Base-by-base conservation (phyloP, 1,284 basidiomycete genomes). In the Agroathelia rolfsii region DNA sequence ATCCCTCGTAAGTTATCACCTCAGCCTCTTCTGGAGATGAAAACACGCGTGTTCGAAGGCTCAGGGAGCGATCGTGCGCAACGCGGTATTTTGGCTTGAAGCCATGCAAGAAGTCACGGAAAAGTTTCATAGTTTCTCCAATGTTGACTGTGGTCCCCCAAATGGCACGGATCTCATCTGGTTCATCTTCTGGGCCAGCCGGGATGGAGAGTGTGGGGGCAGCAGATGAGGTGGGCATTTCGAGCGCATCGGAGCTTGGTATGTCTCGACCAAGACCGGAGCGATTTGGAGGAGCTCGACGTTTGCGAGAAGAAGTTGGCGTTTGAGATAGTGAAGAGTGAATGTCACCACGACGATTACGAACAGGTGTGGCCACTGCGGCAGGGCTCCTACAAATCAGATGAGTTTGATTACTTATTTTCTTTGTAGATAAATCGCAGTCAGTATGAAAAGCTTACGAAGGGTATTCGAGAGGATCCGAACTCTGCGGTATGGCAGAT, bases 131-230 rank as follows among this genome's bases (percentile, higher is more conserved):
- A 8, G 85, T 84, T 55, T 95, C 86, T 4, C 75, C 70, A 14
- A 97, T 71, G 44, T 86, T 85, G 41, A 98, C 89, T 2, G 83
- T 92, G 1, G 94, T 98, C 22, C 94, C 94, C 94, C 94, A 97
- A 45, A 97, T 89, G 15, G 83, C 89, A 38, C 87, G 85, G 39
- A 87, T 79, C 39, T 84, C 83, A 40, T 86, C 72, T 3, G 79
- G 75, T 41, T 83, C 76, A 34, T 80, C 75, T 2, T 75, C 67
- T 2, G 73, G 70, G 0, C 59, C 64, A 6, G 64, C 66, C 8
- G 71, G 71, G 1, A 72, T 77, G 6, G 84, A 81, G 17, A 85
- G 64, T 17, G 65, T 53, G 8, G 61, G 62, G 0, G 72, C 72
- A 1, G 61, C 68, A 24, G 77, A 79, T 2, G 80, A 83, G n/a